Conservation (phyloP, 2,329 filamentous ascomycete species). For the Epichloe aotearoae region DNA sequence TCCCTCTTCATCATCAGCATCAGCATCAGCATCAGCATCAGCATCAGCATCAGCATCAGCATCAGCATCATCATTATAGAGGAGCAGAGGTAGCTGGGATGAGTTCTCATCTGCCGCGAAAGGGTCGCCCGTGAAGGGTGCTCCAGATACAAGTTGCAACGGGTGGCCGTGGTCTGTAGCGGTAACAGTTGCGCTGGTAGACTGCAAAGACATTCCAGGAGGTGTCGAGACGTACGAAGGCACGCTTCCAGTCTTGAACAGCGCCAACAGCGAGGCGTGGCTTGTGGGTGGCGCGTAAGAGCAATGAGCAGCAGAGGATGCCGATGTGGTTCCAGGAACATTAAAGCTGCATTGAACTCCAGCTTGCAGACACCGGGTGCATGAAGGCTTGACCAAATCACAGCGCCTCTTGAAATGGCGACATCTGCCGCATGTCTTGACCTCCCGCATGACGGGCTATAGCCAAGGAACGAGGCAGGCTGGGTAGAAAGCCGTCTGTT, state of each 20-base stretch:
- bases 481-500: background rate
- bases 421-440: constrained; percentile 24
- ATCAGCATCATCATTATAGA: too few species aligned
- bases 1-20: background rate
- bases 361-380: constrained; percentile 21
- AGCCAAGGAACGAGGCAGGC: background rate
- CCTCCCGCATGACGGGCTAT: constrained; percentile 16
- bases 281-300: background rate
- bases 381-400: constrained; percentile 22
- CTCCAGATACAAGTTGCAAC: too few species aligned
- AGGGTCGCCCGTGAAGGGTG: too few species aligned
- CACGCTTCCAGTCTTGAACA: background rate
- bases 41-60: too few species aligned
- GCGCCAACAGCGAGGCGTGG: background rate
- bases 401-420: constrained; percentile 24
- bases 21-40: too few species aligned
- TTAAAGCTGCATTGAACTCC: constrained; percentile 21
- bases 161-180: too few species aligned
- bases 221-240: background rate
- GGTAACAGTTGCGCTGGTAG: too few species aligned
- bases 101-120: too few species aligned
- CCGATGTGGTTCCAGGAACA: background rate
- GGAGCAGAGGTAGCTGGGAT: too few species aligned
- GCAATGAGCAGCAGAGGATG: background rate
- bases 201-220: background rate